Evolutionary conservation across 2,329 filamentous ascomycete genomes (phyloP), one percentile per base, ranked within the genome.

Genomic region (Epicoccum sorghinum): DNA sequence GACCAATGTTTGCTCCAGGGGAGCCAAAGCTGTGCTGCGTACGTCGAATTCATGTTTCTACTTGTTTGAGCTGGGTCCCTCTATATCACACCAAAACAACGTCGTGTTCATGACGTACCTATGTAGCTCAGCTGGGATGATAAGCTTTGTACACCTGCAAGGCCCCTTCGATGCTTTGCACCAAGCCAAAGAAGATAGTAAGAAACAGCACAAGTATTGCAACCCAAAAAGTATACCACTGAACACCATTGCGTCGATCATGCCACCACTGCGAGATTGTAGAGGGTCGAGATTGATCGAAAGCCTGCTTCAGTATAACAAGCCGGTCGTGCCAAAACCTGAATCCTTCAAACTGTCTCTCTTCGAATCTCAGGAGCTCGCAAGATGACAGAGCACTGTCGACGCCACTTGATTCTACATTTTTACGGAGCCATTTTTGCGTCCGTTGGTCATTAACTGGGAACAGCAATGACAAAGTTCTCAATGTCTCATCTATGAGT

Each of bases 191-290:
- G 14, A 80, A 64, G 0, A 77, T 50, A 0, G 78, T 80, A 6
- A 39, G 22, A 14, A 14, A 14, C 18, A 39, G 18, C 5, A 22
- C 37, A 4, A 39, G 18, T 4, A 39, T 6, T 10, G 22, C 78
- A 3, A 80, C 70, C 78, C 79, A 82, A 44, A 80, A 77, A 8
- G 32, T 35, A n/a, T 35, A 35, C 77, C 78, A 80, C 39, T 80
- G 78, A 0, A 74, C 71, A 0, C 72, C 69, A 25, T 77, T 76
- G 1, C 78, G 57, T 4, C 72, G 55, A 49, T 80, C 78, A 48
- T 72, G 61, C 78, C 75, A 73, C 79, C 43, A 79, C 73, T 0
- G 62, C 62, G 2, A 79, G 38, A 0, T 66, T 3, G 29, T 24
- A 12, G 18, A 12, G 74, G 23, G 59, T 64, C 4, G 76, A 73